phyloP scores from a whole-genome alignment of 2,329 filamentous ascomycete species.

The Colletotrichum paranaense region DNA sequence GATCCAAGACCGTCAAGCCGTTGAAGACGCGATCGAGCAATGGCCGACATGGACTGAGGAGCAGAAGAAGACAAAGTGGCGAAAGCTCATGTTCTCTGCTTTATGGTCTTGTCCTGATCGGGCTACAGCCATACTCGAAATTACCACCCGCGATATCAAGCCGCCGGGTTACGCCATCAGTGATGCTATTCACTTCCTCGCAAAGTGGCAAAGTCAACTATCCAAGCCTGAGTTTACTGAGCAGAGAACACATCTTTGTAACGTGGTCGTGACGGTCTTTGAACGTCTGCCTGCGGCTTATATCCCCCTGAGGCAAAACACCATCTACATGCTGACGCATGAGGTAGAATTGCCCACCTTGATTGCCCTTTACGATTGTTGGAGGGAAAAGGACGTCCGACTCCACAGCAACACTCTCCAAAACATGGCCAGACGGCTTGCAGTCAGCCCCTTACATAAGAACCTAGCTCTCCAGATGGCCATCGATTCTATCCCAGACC shows the following conservation, averaged over 20 bases:
- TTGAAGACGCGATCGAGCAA: constrained; percentile 42
- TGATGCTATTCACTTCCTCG: constrained; percentile 49
- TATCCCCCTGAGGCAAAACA: constrained; percentile 51
- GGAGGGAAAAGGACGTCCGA: constrained; percentile 43
- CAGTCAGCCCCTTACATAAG: constrained; percentile 52
- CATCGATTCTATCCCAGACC: constrained; percentile 46
- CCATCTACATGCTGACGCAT: constrained; percentile 41
- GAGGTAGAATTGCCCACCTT: neutral
- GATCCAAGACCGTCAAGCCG: constrained; percentile 44
- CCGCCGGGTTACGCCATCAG: constrained; percentile 51
- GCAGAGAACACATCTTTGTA: constrained; percentile 36
- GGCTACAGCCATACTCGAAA: constrained; percentile 47
- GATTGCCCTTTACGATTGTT: constrained; percentile 46
- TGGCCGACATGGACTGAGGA: constrained; percentile 14
- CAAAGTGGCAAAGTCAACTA: constrained; percentile 34
- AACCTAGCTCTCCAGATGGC: constrained; percentile 56
- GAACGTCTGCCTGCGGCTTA: constrained; percentile 39
- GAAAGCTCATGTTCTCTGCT: constrained; percentile 48
- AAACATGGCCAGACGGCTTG: constrained; percentile 60
- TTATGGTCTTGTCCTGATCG: constrained; percentile 47
- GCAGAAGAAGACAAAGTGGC: constrained; percentile 42
- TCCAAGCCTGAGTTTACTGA: neutral
- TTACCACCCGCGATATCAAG: constrained; percentile 50
- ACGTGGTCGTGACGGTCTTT: constrained; percentile 35
- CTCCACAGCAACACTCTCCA: constrained; percentile 57